Evolutionary conservation across 768 basidiomycete genomes (phyloP), one percentile per base, ranked within the genome.

Genomic region (Lentinula guzmanii): DNA sequence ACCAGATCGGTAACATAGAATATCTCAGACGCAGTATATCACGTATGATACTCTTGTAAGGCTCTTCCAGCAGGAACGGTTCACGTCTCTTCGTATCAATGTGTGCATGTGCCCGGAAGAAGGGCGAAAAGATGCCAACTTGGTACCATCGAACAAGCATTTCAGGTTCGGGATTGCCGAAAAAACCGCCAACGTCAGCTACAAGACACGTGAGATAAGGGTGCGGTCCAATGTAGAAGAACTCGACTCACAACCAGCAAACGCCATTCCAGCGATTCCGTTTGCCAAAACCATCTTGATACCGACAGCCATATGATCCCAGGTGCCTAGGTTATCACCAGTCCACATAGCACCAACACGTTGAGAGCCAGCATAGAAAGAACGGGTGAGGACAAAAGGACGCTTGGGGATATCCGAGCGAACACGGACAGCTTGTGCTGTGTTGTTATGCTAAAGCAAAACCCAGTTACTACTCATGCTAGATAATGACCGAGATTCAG

Each of bases 111-210:
- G 96, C 97, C 62, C 97, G 86, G 88, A 98, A 95, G 86, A 99
- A 99, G 5, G 97, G 96, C 57, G 88, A 87, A 74, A 98, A 96
- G 1, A 86, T 85, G 28, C 97, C 97, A 54, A 96, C 91, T 76
- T 91, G 93, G 67, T 99, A 98, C 95, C 96, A 99, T 52, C 97
- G 82, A 8, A 95, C 88, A 37, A 99, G 85, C 86, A 98, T 93
- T 69, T 98, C 97, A 0, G 90, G 82, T 50, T 89, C 86, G 0
- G 97, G 95, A 72, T 98, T 95, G 16, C 96, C 95, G 70, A 98
- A 98, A 87, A 98, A 99, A 15, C 97, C 97, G 18, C 97, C 96
- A 57, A 98, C 95, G 68, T 99, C 97, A 63, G 97, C 96, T 98
- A 65, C 31, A 56, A 43, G 39, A 52, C 60, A 28, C 55, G 54